Percentiles rank a stretch among this genome's conserved stretches.
Conservation (phyloP, 2,329 filamentous ascomycete genomes). For the Ceratocystis eucalypticola region DNA sequence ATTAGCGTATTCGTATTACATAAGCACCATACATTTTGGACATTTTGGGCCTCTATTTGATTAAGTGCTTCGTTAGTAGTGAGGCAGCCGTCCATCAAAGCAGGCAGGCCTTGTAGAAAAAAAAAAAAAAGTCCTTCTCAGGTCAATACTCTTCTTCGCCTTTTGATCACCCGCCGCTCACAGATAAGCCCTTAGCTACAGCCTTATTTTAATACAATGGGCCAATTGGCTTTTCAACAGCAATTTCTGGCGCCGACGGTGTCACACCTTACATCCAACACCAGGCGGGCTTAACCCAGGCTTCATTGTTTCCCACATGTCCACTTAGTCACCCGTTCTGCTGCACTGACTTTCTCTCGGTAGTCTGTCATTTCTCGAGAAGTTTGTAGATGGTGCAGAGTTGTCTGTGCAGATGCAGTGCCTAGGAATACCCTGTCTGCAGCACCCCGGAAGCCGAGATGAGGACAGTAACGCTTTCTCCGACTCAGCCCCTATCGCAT, state of each 20-base stretch:
- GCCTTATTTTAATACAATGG: not conserved
- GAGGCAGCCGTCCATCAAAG: no score
- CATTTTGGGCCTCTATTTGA: no score
- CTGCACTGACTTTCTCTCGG: not conserved
- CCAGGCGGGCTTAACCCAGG: not conserved
- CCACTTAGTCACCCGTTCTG: not conserved
- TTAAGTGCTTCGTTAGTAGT: no score
- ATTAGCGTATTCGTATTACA: not conserved
- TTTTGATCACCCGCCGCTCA: not conserved
- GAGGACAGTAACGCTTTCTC: constrained; percentile 1
- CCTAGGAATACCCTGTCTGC: constrained; percentile 10
- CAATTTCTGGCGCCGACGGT: not conserved
- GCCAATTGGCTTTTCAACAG: not conserved
- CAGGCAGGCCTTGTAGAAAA: no score
- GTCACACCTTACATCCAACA: not conserved
- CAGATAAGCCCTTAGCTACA: not conserved
- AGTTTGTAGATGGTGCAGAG: constrained; percentile 1
- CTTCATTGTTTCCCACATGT: not conserved
- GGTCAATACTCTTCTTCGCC: not conserved
- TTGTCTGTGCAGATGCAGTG: constrained; percentile 11
- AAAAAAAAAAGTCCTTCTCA: no score
- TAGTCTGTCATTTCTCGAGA: not conserved
- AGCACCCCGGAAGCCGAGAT: constrained; percentile 9
- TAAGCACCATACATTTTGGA: not conserved
- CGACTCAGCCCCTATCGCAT: not conserved